phyloP scores from a whole-genome alignment of 192 early-diverging fungal genomes.

The Entomortierella lignicola region DNA sequence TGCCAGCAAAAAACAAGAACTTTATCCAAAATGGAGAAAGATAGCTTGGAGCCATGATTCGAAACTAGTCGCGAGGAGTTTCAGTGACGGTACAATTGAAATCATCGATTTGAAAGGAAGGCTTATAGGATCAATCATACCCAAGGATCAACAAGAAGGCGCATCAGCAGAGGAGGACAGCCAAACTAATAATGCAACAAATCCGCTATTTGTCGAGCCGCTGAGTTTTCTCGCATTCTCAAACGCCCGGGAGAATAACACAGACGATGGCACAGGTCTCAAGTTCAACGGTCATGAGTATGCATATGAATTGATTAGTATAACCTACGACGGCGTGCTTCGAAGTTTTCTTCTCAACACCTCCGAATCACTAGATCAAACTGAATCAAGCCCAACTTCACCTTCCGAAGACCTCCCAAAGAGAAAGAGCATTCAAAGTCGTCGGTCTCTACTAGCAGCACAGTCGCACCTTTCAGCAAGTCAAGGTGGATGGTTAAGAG shows the following conservation, averaged over 20 bases:
- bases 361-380: conserved; percentile 26
- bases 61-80: conserved; percentile 48
- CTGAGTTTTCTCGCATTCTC: conserved; percentile 55
- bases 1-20: conserved; percentile 18
- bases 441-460: conserved; percentile 35
- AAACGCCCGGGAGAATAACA: conserved; percentile 18
- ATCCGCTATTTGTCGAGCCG: conserved; percentile 53
- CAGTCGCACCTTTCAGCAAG: conserved; percentile 30
- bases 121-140: conserved; percentile 46
- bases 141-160: conserved; percentile 27
- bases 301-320: conserved; percentile 62
- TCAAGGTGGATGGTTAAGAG: conserved; percentile 53
- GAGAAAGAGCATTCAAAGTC: conserved; percentile 16
- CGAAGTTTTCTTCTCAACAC: conserved; percentile 68
- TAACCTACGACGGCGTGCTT: conserved; percentile 65
- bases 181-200: conserved; percentile 6
- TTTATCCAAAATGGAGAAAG: conserved; percentile 58
- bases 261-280: conserved; percentile 4
- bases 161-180: background rate
- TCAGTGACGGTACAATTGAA: conserved; percentile 60
- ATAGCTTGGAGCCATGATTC: conserved; percentile 59
- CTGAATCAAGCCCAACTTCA: conserved; percentile 1
- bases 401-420: conserved; percentile 3
- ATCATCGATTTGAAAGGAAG: conserved; percentile 50
- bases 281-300: conserved; percentile 58